Percentiles rank a stretch among this genome's conserved stretches.
Evolutionary conservation across 495 filamentous ascomycete genomes (phyloP).

Genomic region (Podospora pseudocomata): DNA sequence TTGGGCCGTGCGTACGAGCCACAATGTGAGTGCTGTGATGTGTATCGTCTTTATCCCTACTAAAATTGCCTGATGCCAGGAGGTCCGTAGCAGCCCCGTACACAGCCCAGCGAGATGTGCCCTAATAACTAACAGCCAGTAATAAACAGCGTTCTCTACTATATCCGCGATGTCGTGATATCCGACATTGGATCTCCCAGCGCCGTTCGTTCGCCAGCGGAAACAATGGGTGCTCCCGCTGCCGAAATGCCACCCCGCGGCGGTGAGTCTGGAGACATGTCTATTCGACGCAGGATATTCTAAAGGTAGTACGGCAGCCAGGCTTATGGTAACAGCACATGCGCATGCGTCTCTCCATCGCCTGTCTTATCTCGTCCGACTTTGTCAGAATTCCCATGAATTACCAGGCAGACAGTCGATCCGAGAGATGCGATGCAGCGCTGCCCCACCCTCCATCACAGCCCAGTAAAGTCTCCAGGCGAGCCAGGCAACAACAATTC

Average conservation of each 20-base stretch:
- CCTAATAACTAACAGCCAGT: neutral
- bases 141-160: too few relatives aligned
- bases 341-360: neutral
- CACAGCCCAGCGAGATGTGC: neutral
- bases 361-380: neutral
- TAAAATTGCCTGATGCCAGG: neutral
- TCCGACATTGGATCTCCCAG: neutral
- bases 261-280: neutral
- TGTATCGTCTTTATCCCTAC: neutral
- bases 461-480: conserved; percentile 1
- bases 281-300: neutral
- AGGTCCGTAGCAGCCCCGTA: neutral
- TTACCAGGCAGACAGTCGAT: neutral
- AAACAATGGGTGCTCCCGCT: conserved; percentile 11
- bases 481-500: conserved; percentile 8
- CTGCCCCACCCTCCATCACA: conserved; percentile 12
- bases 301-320: neutral
- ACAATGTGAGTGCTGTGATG: conserved; percentile 5
- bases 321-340: neutral
- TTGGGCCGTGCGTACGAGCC: conserved; percentile 8
- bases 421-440: neutral
- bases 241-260: conserved; percentile 11
- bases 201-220: conserved; percentile 11
- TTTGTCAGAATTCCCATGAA: neutral
- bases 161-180: neutral